These are phyloP conservation scores for Alternaria ethzedia DNA, from an alignment of 2,329 filamentous ascomycete species.

Conservation along the genomic window DNA sequence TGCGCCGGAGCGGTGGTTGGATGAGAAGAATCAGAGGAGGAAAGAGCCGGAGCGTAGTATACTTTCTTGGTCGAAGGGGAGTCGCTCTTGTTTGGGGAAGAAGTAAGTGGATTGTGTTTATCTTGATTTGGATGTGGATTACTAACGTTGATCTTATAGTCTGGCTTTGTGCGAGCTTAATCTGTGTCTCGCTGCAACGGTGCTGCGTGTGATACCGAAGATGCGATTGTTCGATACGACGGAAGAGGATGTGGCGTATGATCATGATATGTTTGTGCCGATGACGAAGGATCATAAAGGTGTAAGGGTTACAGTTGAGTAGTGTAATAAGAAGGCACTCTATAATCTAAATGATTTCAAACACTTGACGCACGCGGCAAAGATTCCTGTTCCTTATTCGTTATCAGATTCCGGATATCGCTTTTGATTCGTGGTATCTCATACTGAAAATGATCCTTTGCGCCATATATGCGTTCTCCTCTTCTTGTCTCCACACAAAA, in stretches of 20 bases:
- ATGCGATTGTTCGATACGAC: slow-evolving; percentile 32
- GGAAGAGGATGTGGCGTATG: slow-evolving; percentile 28
- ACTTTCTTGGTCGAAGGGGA: slow-evolving; percentile 42
- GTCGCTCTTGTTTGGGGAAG: slow-evolving; percentile 40
- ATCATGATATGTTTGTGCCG: slow-evolving; percentile 37
- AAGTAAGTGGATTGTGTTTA: slow-evolving; percentile 30
- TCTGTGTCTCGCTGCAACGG: slow-evolving; percentile 26
- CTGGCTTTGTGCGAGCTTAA: slow-evolving; percentile 33
- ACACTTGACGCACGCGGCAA: neutral
- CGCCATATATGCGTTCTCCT: neutral
- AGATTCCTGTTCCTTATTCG: neutral
- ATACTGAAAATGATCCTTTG: neutral
- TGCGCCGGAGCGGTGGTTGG: slow-evolving; percentile 40
- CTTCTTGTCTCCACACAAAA: neutral
- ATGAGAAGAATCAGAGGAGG: slow-evolving; percentile 29
- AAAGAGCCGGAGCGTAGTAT: slow-evolving; percentile 37
- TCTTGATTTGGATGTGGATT: neutral
- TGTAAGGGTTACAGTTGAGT: slow-evolving; percentile 25
- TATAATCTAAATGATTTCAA: neutral
- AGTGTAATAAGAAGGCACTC: neutral
- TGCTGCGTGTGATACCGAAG: slow-evolving; percentile 29
- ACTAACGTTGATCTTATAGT: slow-evolving; percentile 6
- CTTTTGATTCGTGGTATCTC: neutral
- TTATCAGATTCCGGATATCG: neutral
- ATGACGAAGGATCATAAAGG: slow-evolving; percentile 33